Base-by-base conservation (phyloP, 75 land plant species). In the Selaginella moellendorffii region DNA sequence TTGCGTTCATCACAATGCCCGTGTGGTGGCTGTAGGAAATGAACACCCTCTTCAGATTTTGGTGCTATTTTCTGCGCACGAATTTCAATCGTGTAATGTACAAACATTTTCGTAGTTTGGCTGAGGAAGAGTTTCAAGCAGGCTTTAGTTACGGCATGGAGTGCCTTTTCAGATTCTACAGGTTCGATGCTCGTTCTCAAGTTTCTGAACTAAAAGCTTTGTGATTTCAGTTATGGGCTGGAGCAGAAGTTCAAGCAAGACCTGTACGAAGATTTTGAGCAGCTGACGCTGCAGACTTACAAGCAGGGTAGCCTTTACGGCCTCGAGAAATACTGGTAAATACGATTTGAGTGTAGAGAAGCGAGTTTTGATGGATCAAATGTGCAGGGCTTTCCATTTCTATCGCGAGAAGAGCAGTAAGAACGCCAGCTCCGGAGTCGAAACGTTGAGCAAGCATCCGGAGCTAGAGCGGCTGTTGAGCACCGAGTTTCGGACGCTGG, bases 111-210 rank as follows among this genome's bases (percentile, higher is more conserved):
- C 73, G 72, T 27, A 87, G 80, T 46, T 69, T 81, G 12, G 97
- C 99, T 9, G 77, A 84, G 53, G 99, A 95, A 61, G 99, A 95
- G 77, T 84, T 90, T 14, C 78, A 81, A 54, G 84, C 88, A 60
- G 83, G 76, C 30, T 95, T 89, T 68, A 74, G 81, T 74, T 95
- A 95, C 73, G 99, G 99, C 21, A 53, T 84, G 68, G 92, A 95
- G 67, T 95, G 99, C 64, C 86, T 95, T 36, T 95, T 95, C 82
- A 95, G 92, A 67, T 95, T 95, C 62, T 95, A 90, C 73, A 95
- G 97, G 99, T 90, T 68, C 27, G 19, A 27, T 22, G n/a, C n/a
- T n/a, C n/a, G n/a, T n/a, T n/a, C n/a, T n/a, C 2, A 42, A 0
- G 27, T 52, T 22, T 30, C 0, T 62, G 26, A 21, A 65, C 29